Evolutionary conservation across 176 grass and related monocot genomes (phyloP), one percentile per base, ranked within the genome.

Genomic region (Lolium multiflorum): DNA sequence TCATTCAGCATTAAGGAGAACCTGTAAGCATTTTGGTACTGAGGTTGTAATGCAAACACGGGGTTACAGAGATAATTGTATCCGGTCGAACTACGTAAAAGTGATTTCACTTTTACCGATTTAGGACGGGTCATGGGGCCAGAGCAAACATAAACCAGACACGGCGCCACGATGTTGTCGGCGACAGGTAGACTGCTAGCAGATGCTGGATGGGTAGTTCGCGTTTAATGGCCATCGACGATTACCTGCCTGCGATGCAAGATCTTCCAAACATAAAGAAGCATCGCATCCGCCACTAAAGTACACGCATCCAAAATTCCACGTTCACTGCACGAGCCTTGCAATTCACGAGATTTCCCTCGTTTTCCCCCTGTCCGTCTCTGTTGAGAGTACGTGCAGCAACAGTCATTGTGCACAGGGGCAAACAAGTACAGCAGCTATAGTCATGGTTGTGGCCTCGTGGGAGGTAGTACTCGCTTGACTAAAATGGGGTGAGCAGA

Each of bases 211-310:
- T 39, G 16, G 50, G 26, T 4, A 5, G 81, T 52, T 70, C 10
- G 52, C 18, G 74, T 21, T 83, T 56, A 80, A 90, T 74, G 74
- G 5, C 65, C 28, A 28, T 3, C 52, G 25, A 55, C 52, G 25
- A 55, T 39, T 49, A 65, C 86, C 75, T 68, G 49, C 74, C 64
- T 21, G 73, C 18, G 78, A 89, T 26, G 76, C 76, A 71, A 79
- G 78, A 88, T 86, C 90, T 77, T 88, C 14, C 20, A 14, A 9
- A 62, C 79, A 71, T 80, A 80, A 80, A 75, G 80, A 39, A 82
- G 57, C 74, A 8, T 63, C 73, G 22, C 73, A 46, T 77, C 65
- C 17, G 18, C 76, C 48, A 35, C 8, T 14, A 0, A 78, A 71
- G 84, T 61, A 79, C 63, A 82, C 14, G 60, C 46, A 11, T 44